Evolutionary conservation across 768 basidiomycete species (phyloP).

Genomic region (Agaricus blazei): DNA sequence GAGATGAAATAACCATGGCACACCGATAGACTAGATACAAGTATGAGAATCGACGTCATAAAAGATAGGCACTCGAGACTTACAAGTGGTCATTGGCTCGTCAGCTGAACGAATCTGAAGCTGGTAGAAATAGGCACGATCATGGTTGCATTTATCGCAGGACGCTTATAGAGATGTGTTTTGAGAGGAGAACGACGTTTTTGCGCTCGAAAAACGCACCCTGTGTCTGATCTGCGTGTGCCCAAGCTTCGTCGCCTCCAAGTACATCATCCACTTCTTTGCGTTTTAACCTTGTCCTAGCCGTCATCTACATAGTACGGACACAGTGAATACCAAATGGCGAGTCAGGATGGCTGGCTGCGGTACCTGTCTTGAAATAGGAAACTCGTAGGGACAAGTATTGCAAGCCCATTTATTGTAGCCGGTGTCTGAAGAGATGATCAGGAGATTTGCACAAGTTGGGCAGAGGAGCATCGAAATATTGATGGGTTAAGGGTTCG

Average conservation of each 20-base stretch:
- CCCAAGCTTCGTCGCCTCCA: no score
- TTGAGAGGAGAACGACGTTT: not conserved
- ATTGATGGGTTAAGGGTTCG: no score
- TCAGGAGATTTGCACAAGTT: constrained; percentile 83
- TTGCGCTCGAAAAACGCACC: constrained; percentile 34
- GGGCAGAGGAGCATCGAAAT: constrained; percentile 86
- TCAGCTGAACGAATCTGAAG: constrained; percentile 93
- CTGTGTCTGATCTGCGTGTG: constrained; percentile 65
- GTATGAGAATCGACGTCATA: no score
- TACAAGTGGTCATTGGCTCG: constrained; percentile 81
- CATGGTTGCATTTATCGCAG: constrained; percentile 78
- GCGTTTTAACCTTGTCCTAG: constrained; percentile 77
- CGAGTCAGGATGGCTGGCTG: constrained; percentile 5
- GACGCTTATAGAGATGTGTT: constrained; percentile 29
- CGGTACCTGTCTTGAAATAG: constrained; percentile 74
- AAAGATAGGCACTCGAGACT: constrained; percentile 12
- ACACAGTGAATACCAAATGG: not conserved
- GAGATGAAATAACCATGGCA: not conserved
- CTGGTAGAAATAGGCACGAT: constrained; percentile 90
- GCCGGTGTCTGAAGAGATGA: constrained; percentile 71
- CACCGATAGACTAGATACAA: not conserved
- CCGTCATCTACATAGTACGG: constrained; percentile 69
- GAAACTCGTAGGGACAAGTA: constrained; percentile 93
- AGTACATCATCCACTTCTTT: constrained; percentile 41
- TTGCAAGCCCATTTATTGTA: constrained; percentile 93